Conservation (phyloP, 1,284 basidiomycete species). For the Polyporus tsugae region DNA sequence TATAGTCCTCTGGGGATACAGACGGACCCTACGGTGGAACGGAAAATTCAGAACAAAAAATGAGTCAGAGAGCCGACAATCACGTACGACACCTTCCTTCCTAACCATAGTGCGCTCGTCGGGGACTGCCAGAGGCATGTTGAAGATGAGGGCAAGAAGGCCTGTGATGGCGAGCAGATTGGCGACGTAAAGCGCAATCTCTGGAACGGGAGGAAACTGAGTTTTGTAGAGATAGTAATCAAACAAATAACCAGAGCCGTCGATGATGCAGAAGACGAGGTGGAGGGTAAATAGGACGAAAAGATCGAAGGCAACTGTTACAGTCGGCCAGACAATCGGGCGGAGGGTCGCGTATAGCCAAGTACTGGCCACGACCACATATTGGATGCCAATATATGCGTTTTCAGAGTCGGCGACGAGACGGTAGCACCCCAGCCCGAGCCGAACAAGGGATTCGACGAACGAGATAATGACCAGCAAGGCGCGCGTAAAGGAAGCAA, state of each 20-base stretch:
- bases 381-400: slow-evolving; percentile 41
- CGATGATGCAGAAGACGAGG: slow-evolving; percentile 50
- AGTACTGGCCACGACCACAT: slow-evolving; percentile 52
- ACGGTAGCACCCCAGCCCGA: slow-evolving; percentile 54
- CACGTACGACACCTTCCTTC: slow-evolving; percentile 56
- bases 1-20: slow-evolving; percentile 78
- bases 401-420: slow-evolving; percentile 41
- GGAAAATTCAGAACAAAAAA: background rate
- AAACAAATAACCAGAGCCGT: slow-evolving; percentile 58
- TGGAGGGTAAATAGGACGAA: slow-evolving; percentile 58
- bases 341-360: slow-evolving; percentile 66
- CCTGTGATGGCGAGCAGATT: slow-evolving; percentile 52
- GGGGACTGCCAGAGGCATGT: slow-evolving; percentile 67
- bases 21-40: slow-evolving; percentile 51
- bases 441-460: slow-evolving; percentile 58
- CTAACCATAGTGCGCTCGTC: slow-evolving; percentile 49
- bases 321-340: slow-evolving; percentile 48
- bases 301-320: slow-evolving; percentile 62
- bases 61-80: background rate
- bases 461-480: slow-evolving; percentile 59
- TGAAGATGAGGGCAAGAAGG: slow-evolving; percentile 53
- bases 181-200: slow-evolving; percentile 43
- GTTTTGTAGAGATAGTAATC: slow-evolving; percentile 49
- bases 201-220: slow-evolving; percentile 46
- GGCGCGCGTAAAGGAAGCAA: slow-evolving; percentile 62